Percentiles rank a stretch among this genome's conserved stretches.
phyloP scores from a whole-genome alignment of 495 filamentous ascomycete species.

The Podospora pseudopauciseta region DNA sequence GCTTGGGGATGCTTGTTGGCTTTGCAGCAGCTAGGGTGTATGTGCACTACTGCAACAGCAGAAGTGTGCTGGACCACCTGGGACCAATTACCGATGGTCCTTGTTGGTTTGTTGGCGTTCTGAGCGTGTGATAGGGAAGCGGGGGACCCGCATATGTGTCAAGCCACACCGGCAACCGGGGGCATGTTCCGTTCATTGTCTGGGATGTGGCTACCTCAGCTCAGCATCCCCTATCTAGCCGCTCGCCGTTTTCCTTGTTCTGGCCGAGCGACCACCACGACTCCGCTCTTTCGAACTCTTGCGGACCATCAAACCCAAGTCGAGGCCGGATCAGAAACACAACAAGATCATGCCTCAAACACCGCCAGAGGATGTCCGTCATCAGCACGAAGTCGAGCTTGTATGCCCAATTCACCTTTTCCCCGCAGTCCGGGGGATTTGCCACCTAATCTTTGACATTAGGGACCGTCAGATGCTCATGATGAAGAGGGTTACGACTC shows the following conservation, averaged over 20 bases:
- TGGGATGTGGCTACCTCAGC: too few relatives aligned
- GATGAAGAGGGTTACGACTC: background rate
- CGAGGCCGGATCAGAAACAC: background rate
- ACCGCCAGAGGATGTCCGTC: background rate
- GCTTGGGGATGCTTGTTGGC: background rate
- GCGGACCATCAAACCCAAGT: background rate
- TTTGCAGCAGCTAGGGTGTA: background rate
- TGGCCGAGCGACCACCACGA: too few relatives aligned
- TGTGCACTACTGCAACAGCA: background rate
- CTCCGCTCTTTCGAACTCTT: background rate
- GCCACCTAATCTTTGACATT: background rate
- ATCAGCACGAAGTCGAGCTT: background rate
- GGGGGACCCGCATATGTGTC: background rate
- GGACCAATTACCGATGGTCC: background rate
- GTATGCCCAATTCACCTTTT: background rate
- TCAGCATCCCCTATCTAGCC: background rate
- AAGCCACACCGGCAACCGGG: background rate
- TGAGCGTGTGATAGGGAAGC: background rate
- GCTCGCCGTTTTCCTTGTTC: background rate
- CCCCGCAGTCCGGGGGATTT: background rate
- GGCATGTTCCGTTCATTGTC: too few relatives aligned
- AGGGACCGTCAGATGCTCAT: background rate
- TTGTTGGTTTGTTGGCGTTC: background rate
- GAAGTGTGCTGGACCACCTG: background rate
- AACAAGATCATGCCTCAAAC: background rate